Conservation (phyloP, 768 basidiomycete genomes). For the Lactarius trivialis region DNA sequence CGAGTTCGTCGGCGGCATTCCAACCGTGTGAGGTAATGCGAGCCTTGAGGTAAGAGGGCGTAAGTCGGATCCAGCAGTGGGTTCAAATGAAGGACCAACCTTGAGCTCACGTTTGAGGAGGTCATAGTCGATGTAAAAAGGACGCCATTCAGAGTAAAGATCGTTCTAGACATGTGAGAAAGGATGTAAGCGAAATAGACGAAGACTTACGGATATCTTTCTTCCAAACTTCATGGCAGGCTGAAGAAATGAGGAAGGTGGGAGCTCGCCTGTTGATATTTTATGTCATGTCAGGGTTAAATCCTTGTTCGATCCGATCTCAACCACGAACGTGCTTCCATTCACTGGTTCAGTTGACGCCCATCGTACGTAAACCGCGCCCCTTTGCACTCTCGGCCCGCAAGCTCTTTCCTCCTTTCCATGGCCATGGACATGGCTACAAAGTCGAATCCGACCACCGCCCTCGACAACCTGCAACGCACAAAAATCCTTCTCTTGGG, state of each 20-base stretch:
- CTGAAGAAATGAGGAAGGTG: not conserved
- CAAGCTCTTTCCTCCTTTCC: not conserved
- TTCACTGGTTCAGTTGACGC: slow-evolving; percentile 1
- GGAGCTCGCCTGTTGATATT: not conserved
- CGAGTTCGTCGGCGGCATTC: slow-evolving; percentile 72
- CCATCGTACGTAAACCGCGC: not conserved
- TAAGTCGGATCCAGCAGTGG: not conserved
- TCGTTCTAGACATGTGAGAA: slow-evolving; percentile 47
- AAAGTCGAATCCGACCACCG: slow-evolving; percentile 11
- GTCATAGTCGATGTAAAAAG: slow-evolving; percentile 87
- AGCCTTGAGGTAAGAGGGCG: slow-evolving; percentile 28
- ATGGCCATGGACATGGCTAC: slow-evolving; percentile 7
- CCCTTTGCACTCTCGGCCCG: not conserved
- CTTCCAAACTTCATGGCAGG: slow-evolving; percentile 70
- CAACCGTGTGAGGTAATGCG: slow-evolving; percentile 55
- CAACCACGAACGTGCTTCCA: slow-evolving; percentile 12
- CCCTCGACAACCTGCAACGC: slow-evolving; percentile 32
- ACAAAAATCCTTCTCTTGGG: slow-evolving; percentile 72
- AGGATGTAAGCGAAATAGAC: slow-evolving; percentile 10
- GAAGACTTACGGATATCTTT: slow-evolving; percentile 56
- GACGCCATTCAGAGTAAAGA: slow-evolving; percentile 86
- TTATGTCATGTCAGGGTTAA: slow-evolving; percentile 7
- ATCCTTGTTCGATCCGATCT: not conserved
- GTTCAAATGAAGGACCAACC: slow-evolving; percentile 32
- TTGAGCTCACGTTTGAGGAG: slow-evolving; percentile 87